Percentiles rank a stretch among this genome's conserved stretches.
Conservation (phyloP, 2,329 filamentous ascomycete species). For the Venturiaceae sp. region DNA sequence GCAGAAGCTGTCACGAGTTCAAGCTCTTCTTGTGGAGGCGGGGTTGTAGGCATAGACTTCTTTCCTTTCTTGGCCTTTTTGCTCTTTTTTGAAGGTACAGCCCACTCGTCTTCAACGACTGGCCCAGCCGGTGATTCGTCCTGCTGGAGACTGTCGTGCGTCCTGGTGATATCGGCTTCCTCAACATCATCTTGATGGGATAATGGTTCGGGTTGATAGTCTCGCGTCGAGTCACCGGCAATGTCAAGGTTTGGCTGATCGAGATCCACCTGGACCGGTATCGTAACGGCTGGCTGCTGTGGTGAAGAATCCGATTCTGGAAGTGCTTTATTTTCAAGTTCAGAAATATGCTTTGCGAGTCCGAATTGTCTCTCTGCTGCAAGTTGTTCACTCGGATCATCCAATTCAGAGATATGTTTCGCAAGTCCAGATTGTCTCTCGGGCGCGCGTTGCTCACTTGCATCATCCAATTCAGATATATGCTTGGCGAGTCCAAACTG, state of each 20-base stretch:
- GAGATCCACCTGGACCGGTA: not conserved
- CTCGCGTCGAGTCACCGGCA: not conserved
- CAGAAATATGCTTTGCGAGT: not conserved
- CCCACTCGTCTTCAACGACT: conserved; percentile 15
- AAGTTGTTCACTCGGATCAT: not conserved
- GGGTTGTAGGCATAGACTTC: not conserved
- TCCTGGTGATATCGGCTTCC: not conserved
- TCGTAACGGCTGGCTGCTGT: not conserved
- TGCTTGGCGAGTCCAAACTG: not conserved
- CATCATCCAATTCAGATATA: not conserved
- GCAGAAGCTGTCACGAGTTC: not conserved
- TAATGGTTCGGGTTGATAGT: not conserved
- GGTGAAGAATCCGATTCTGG: not conserved
- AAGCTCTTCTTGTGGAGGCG: not conserved
- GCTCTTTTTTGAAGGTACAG: conserved; percentile 13
- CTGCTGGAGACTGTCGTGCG: not conserved
- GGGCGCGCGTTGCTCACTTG: not conserved
- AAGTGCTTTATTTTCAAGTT: conserved; percentile 7
- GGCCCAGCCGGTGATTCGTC: conserved; percentile 10
- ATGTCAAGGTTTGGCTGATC: not conserved
- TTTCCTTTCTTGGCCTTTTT: conserved; percentile 7
- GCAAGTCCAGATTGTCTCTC: not conserved
- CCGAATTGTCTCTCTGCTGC: too few species aligned
- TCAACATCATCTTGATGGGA: not conserved
- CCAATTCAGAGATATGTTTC: not conserved